Evolutionary conservation across 2,329 filamentous ascomycete genomes (phyloP), one percentile per base, ranked within the genome.

Genomic region (Alternaria solani): DNA sequence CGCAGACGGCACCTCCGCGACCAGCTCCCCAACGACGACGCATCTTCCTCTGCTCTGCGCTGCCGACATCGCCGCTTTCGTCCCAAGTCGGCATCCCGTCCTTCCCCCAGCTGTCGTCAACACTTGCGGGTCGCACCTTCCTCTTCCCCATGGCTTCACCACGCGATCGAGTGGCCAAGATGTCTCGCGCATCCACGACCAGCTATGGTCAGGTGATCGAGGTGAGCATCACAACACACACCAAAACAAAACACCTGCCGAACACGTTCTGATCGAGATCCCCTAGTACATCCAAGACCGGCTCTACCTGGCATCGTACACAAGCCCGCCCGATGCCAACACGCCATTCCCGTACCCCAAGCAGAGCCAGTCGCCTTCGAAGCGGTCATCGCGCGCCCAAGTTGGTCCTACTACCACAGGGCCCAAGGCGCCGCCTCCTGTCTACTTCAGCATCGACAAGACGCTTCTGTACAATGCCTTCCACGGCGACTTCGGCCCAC

Each of bases 371-470:
- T 93, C 91, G 58, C 91, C 91, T n/a, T 88, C 84, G 80, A 96
- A 93, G 84, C 87, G 87, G 69, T 91, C 89, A 23, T 87, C 90
- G 62, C 85, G 89, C 78, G 85, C 87, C 26, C 87, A 86, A 60
- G 84, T 87, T 32, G 86, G 85, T 23, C 84, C 87, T 18, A 84
- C 82, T 52, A 78, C 84, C 9, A 79, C 79, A 26, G 79, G 84
- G n/a, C 81, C 84, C 54, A 87, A 86, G 67, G 82, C 78, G 44
- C 79, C 81, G 51, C 81, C 89, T 56, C 95, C 95, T 1, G 94
- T 92, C 77, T 99, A 98, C 82, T 99, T 99, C 81, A 94, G 93
- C 51, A 89, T 98, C 68, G 95, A 99, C 77, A 92, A 96, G 76
- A 90, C 85, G 41, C 88, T 99, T 44, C 86, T 97, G 47, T 99